Evolutionary conservation across 2,329 filamentous ascomycete species (phyloP).

Genomic region (Trichoderma sp.): DNA sequence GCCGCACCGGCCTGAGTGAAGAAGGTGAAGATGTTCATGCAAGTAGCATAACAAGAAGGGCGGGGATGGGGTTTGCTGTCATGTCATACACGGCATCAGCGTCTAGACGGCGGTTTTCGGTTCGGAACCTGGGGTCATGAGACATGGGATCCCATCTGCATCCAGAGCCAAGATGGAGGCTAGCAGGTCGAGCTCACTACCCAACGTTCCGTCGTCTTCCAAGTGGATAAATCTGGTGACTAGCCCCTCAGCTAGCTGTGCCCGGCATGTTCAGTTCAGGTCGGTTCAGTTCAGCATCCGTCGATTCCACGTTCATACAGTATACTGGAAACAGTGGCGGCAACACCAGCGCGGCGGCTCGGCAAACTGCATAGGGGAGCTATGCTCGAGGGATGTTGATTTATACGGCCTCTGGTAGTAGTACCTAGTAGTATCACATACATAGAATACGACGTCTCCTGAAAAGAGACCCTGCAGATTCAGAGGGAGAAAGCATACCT

Average conservation of each 20-base stretch:
- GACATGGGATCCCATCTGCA: slow-evolving; percentile 11
- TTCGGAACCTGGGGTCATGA: slow-evolving; percentile 7
- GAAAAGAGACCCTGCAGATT: not conserved
- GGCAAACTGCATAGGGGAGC: not conserved
- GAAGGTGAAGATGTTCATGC: not conserved
- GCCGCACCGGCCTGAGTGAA: not conserved
- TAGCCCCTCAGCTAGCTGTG: not conserved
- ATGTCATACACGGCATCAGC: slow-evolving; percentile 16
- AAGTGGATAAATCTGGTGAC: slow-evolving; percentile 1
- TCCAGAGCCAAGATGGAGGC: not conserved
- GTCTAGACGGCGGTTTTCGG: slow-evolving; percentile 1
- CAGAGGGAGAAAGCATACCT: not conserved
- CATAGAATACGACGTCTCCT: not conserved
- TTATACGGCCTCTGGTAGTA: not conserved
- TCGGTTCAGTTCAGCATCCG: not conserved
- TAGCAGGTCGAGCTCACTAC: not conserved
- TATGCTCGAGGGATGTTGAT: not conserved
- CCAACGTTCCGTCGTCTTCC: not conserved
- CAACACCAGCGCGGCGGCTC: not conserved
- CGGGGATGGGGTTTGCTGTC: slow-evolving; percentile 8
- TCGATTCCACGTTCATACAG: not conserved
- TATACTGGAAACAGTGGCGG: too few species aligned
- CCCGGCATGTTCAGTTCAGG: too few species aligned
- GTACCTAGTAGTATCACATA: too few species aligned
- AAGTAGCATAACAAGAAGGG: not conserved